Conservation (phyloP, 2,329 filamentous ascomycete genomes). For the Eurotiales sp. region DNA sequence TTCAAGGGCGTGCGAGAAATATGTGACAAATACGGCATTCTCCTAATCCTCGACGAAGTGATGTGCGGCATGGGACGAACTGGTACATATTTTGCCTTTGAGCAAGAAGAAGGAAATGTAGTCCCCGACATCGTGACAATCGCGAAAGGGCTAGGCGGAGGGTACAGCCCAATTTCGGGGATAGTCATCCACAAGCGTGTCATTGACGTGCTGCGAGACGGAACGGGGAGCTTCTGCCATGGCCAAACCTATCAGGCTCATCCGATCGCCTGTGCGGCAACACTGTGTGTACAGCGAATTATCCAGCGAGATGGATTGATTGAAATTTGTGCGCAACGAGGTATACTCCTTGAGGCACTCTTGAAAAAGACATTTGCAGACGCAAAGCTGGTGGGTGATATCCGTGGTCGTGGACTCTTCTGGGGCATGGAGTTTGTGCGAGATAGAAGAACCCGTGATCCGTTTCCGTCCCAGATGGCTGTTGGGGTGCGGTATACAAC, state of each 20-base stretch:
- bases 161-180: constrained; percentile 54
- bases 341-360: not conserved
- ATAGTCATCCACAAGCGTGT: constrained; percentile 52
- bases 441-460: not conserved
- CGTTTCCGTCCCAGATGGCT: not conserved
- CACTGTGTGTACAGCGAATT: constrained; percentile 54
- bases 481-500: not conserved
- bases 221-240: constrained; percentile 51
- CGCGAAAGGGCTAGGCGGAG: constrained; percentile 57
- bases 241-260: constrained; percentile 61
- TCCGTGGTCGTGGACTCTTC: constrained; percentile 8
- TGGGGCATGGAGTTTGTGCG: not conserved
- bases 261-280: constrained; percentile 53
- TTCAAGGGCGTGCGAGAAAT: constrained; percentile 61
- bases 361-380: constrained; percentile 29
- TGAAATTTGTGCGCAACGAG: constrained; percentile 17
- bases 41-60: constrained; percentile 73
- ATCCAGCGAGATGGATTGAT: constrained; percentile 39
- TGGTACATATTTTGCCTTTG: constrained; percentile 58
- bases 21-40: constrained; percentile 64
- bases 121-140: constrained; percentile 58
- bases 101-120: constrained; percentile 54
- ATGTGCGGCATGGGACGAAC: constrained; percentile 65
- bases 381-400: constrained; percentile 46
- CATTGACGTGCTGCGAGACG: constrained; percentile 45